Evolutionary conservation across 176 grass and related monocot genomes (phyloP), one percentile per base, ranked within the genome.

Genomic region (Carex littledalei): DNA sequence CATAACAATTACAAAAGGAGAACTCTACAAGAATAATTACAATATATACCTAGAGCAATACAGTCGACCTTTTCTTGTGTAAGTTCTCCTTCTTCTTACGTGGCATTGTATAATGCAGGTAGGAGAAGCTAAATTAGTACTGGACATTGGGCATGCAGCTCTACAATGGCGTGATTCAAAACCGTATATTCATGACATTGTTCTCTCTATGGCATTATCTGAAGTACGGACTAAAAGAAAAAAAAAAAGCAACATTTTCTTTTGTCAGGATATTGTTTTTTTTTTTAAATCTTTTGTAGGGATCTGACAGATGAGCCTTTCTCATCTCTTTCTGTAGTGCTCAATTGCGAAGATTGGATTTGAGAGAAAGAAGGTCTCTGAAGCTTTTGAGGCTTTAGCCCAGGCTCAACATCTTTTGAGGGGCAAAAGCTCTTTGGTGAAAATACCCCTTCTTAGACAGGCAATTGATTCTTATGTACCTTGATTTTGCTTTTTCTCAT

Each of bases 371-470:
- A 99, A 95, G 74, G 88, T 95, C 57, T 99, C 85, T 87, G 87
- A 91, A 94, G 96, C 93, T 12, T 99, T 99, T 80, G 96, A 99
- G 69, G 93, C 96, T 89, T 86, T 99, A 84, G 96, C 96, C 85
- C 91, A 89, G n/a, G 96, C 91, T 85, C 96, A 94, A 50, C 89
- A 88, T 85, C 87, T 99, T 56, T 86, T 99, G 85, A 99, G 90
- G 90, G 93, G 90, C 92, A 92, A 91, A 73, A 56, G 78, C 35
- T 95, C 91, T 84, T 90, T 95, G 60, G 91, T 63, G 59, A 99
- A 91, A 87, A 88, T 99, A 90, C 90, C 93, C 5, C 84, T 99
- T 90, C 91, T 99, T 92, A 85, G 82, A 84, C 91, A 99, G 88
- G 96, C 87, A 90, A 85, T 76, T 61, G 84, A 37, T 82, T 84